phyloP scores from a whole-genome alignment of 2,329 filamentous ascomycete genomes.

The Fusarium buxicola region DNA sequence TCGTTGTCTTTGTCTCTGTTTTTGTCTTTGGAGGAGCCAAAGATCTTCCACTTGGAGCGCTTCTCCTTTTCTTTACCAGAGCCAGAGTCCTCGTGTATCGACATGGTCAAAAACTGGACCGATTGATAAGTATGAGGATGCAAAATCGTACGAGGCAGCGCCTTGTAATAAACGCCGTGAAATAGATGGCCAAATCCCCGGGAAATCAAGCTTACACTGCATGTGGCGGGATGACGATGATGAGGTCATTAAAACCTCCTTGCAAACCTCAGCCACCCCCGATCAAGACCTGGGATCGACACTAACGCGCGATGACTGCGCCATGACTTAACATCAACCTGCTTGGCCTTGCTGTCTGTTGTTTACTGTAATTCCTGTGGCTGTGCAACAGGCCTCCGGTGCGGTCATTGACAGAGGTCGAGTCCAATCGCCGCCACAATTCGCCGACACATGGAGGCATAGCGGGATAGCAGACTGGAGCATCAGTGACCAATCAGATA shows the following conservation, averaged over 20 bases:
- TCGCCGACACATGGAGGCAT: too few species aligned
- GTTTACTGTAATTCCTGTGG: constrained; percentile 2
- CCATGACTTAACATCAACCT: constrained; percentile 28
- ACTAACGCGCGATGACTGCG: constrained; percentile 35
- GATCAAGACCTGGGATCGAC: constrained; percentile 22
- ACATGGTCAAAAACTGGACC: not conserved
- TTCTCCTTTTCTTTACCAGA: constrained; percentile 38
- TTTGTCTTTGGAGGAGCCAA: constrained; percentile 42
- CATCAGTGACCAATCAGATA: too few species aligned
- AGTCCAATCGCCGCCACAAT: too few species aligned
- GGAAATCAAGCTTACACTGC: constrained; percentile 26
- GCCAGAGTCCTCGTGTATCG: constrained; percentile 22
- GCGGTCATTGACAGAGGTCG: too few species aligned
- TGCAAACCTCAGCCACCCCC: constrained; percentile 18
- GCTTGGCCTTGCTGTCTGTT: not conserved
- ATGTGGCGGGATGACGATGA: constrained; percentile 25
- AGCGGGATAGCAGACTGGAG: too few species aligned
- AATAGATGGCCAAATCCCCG: constrained; percentile 1
- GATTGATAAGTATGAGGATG: not conserved
- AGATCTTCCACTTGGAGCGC: constrained; percentile 43
- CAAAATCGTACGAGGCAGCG: not conserved
- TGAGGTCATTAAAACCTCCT: constrained; percentile 29
- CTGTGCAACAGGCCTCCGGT: too few species aligned
- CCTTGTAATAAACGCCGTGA: not conserved
- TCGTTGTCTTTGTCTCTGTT: constrained; percentile 30